Conservation (phyloP, 768 basidiomycete genomes). For the Ramaria rubella region DNA sequence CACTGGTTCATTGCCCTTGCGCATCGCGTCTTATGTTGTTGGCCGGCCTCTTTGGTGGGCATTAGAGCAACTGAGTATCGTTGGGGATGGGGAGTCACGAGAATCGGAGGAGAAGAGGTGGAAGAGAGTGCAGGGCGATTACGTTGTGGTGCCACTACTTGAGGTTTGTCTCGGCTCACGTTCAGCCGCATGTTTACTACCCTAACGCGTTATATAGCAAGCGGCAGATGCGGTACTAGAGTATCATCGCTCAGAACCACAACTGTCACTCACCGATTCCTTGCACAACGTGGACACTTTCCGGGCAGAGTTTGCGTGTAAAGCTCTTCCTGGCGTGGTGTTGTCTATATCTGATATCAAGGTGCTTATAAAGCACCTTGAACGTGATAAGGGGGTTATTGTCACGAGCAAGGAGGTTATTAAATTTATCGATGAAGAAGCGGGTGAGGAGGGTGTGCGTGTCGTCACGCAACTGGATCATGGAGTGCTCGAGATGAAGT, state of each 20-base stretch:
- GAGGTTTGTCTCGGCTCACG: constrained; percentile 31
- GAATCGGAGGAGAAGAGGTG: constrained; percentile 40
- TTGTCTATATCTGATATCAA: constrained; percentile 59
- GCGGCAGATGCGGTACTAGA: constrained; percentile 55
- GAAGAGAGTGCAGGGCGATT: constrained; percentile 60
- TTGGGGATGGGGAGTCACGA: constrained; percentile 44
- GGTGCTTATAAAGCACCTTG: constrained; percentile 69
- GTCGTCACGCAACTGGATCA: constrained; percentile 69
- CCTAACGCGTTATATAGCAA: constrained; percentile 13
- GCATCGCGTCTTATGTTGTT: constrained; percentile 63
- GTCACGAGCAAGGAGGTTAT: constrained; percentile 67
- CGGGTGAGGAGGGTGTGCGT: constrained; percentile 29
- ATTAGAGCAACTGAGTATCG: constrained; percentile 68
- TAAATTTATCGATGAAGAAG: constrained; percentile 56
- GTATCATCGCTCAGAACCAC: constrained; percentile 35
- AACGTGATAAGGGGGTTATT: constrained; percentile 63
- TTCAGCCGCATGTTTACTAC: background rate
- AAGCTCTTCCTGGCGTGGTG: constrained; percentile 30
- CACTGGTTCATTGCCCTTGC: constrained; percentile 58
- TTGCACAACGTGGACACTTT: constrained; percentile 61
- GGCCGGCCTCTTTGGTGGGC: constrained; percentile 86
- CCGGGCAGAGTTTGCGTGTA: constrained; percentile 45
- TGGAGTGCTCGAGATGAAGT: constrained; percentile 76
- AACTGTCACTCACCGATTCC: constrained; percentile 47
- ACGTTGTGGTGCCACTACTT: constrained; percentile 59